Base-by-base conservation (phyloP, 306 rosid genomes). In the Clitoria ternatea region DNA sequence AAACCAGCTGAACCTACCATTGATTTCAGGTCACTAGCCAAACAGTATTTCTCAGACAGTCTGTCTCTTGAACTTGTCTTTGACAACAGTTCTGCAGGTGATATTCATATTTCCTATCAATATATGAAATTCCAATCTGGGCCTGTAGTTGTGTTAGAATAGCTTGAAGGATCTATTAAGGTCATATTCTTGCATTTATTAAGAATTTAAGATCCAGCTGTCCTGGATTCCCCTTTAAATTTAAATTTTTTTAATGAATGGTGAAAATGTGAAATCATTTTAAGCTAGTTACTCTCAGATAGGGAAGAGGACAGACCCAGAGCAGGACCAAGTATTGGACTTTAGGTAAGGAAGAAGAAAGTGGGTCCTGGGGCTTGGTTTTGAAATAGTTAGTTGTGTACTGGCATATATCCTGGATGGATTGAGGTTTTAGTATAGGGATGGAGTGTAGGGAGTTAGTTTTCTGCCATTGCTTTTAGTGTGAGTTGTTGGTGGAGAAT, bases 21-120 rank as follows among this genome's bases (percentile, higher is more conserved):
- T 81, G 96, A 95, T 89, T 91, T 91, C 82, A 82, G 96, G 88
- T 79, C 89, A 83, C 86, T 91, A 71, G 99, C 99, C 73, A 89
- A 88, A 79, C 96, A 91, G 85, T 95, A 89, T 79, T 95, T 95
- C 80, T 80, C 84, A 1, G 99, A 95, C 57, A 75, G 87, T 69
- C 85, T 85, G 49, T 83, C 90, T 74, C 91, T 91, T 72, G 89
- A 89, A 82, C 87, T 95, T 70, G 95, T 86, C 72, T 95, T 91
- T 47, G 96, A 95, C 74, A 89, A 83, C 80, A 80, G 72, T 77
- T 76, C 97, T 11, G 66, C 96, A 86, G 99, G 99, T 95, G 73
- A 79, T 66, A 73, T 52, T 74, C 63, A 75, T 23, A 57, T 54
- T 72, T 77, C 61, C 48, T 29, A 14, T 64, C 44, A 70, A 37